Base-by-base conservation (phyloP, 306 rosid genomes). In the Senna siamea region DNA sequence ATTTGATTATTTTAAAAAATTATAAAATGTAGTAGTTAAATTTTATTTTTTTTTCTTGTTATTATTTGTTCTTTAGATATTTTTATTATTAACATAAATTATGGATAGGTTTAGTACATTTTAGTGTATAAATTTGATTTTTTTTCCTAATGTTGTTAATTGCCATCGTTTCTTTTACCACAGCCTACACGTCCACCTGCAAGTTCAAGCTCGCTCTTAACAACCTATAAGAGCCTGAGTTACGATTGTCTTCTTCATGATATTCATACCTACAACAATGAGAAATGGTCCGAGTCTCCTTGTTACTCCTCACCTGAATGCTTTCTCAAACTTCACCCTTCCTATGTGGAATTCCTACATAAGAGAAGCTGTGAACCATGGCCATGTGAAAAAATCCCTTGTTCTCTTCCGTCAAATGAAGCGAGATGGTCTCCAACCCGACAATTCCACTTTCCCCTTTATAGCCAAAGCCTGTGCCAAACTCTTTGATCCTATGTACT, bases 401-500 rank as follows among this genome's bases (percentile, higher is more conserved):
- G 9, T 54, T 46, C 82, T 85, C 48, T 83, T 83, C 66, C 67
- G 80, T 53, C 83, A 81, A 18, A 66, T 88, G 87, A 88, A 81
- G 67, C 87, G 54, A 74, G 56, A 19, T 79, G 85, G 79, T 47
- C 11, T 70, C 40, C 59, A 79, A 40, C 89, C 92, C 55, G 75
- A 85, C 77, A 81, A 83, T 71, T 83, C 79, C 28, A 83, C 89
- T 20, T 78, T 85, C 26, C 85, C 84, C 54, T 83, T 79, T 19
- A 6, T 81, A 9, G 82, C 82, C 5, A 88, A 85, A 83, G 88
- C 90, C 6, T 88, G 87, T 62, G 82, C 88, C 72, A 77, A 9
- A 65, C 79, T 88, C 30, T 61, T 75, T 52, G 63, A 77, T 79
- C 81, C 78, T 51, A 53, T 9, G 13, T 69, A 69, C 73, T 79